These are phyloP conservation scores for Rhodotorula kratochvilovae DNA, from an alignment of 768 basidiomycete genomes.

Conservation along the genomic window DNA sequence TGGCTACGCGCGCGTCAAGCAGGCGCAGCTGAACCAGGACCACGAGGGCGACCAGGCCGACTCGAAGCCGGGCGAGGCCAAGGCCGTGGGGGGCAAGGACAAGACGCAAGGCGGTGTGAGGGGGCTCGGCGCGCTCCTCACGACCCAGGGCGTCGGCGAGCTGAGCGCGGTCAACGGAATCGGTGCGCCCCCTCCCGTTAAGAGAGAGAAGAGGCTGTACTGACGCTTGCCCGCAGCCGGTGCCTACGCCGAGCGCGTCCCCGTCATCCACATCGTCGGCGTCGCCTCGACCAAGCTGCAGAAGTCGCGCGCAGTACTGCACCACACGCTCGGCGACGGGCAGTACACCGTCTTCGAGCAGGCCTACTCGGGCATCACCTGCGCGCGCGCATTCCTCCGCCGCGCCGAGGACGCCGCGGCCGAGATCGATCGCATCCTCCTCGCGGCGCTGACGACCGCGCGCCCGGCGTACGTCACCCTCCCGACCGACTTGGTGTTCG, in stretches of 20 bases:
- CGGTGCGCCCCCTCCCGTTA: conserved; percentile 49
- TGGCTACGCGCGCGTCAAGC: conserved; percentile 84
- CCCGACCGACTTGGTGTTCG: conserved; percentile 73
- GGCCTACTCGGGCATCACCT: conserved; percentile 70
- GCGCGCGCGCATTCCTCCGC: conserved; percentile 61
- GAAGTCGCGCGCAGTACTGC: conserved; percentile 66
- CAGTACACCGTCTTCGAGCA: conserved; percentile 70
- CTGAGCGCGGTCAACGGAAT: conserved; percentile 80
- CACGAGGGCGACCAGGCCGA: conserved; percentile 6
- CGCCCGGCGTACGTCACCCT: conserved; percentile 83
- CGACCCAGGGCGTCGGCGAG: conserved; percentile 92
- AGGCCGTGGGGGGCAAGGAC: background rate
- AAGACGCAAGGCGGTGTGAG: conserved; percentile 37
- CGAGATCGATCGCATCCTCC: conserved; percentile 74
- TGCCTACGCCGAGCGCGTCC: conserved; percentile 78
- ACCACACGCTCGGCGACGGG: conserved; percentile 81
- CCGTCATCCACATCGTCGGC: conserved; percentile 82
- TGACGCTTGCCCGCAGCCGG: conserved; percentile 31
- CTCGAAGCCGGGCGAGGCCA: conserved; percentile 5
- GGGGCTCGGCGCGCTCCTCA: conserved; percentile 46
- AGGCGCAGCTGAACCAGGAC: conserved; percentile 43
- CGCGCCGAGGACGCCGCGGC: conserved; percentile 57
- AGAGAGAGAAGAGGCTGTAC: too few relatives aligned
- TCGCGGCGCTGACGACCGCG: conserved; percentile 53
- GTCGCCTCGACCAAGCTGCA: conserved; percentile 71